Conservation (phyloP, 1,139 yeast genomes). For the Candida sojae region DNA sequence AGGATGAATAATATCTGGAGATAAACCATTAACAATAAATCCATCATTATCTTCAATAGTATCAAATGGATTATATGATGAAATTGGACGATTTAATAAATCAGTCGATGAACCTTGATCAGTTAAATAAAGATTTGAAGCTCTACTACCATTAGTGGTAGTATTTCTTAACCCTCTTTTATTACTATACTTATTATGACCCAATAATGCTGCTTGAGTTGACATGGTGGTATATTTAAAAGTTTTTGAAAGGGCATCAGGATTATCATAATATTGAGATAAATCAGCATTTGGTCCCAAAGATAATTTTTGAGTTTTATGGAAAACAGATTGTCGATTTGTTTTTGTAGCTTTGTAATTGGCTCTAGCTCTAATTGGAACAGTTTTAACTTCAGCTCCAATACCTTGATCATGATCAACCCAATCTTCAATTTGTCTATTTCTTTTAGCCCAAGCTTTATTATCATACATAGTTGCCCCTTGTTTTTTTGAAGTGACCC, state of each 20-base stretch:
- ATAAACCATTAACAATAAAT: slow-evolving; percentile 49
- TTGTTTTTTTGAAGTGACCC: slow-evolving; percentile 76
- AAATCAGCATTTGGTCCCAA: slow-evolving; percentile 43
- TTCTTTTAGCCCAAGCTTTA: slow-evolving; percentile 46
- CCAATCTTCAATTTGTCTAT: slow-evolving; percentile 78
- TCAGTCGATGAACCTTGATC: slow-evolving; percentile 41
- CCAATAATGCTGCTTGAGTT: slow-evolving; percentile 51
- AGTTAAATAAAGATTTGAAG: slow-evolving; percentile 26
- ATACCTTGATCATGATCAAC: slow-evolving; percentile 53
- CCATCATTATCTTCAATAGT: slow-evolving; percentile 30
- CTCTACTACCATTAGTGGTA: slow-evolving; percentile 12
- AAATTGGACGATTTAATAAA: slow-evolving; percentile 34
- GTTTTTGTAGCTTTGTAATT: slow-evolving; percentile 43
- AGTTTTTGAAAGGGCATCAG: slow-evolving; percentile 37
- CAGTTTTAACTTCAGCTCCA: slow-evolving; percentile 58
- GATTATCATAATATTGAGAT: slow-evolving; percentile 41
- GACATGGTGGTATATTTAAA: slow-evolving; percentile 59
- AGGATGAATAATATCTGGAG: slow-evolving; percentile 72
- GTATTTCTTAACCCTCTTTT: slow-evolving; percentile 7
- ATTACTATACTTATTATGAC: slow-evolving; percentile 24
- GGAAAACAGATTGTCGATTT: slow-evolving; percentile 49
- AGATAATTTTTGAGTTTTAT: slow-evolving; percentile 36
- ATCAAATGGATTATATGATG: slow-evolving; percentile 44
- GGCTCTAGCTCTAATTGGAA: slow-evolving; percentile 54
- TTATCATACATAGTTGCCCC: slow-evolving; percentile 69